Conservation (phyloP, 139 green algal species). For the Coccomyxa sp. region DNA sequence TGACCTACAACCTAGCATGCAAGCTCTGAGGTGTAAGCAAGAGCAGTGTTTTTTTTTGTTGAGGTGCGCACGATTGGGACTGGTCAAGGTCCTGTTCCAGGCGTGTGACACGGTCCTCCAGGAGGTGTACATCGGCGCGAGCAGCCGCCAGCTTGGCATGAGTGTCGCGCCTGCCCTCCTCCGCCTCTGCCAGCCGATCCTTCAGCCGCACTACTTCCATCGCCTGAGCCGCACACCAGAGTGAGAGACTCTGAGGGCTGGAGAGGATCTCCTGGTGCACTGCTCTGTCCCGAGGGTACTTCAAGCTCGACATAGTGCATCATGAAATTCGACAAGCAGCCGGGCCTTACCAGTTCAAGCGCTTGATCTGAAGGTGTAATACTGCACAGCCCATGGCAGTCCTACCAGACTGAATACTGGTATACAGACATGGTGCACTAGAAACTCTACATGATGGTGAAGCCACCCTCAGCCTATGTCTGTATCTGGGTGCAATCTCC, state of each 20-base stretch:
- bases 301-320: too few species aligned
- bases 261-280: too few species aligned
- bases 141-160: constrained; percentile 6
- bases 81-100: constrained; percentile 16
- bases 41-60: not conserved
- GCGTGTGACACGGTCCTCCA: not conserved
- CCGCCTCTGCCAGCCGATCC: constrained; percentile 31
- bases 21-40: not conserved
- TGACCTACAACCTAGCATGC: not conserved
- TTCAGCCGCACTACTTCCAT: constrained; percentile 28
- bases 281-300: too few species aligned
- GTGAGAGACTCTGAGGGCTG: not conserved
- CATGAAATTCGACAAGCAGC: constrained; percentile 1
- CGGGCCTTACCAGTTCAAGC: not conserved
- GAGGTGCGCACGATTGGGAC: not conserved
- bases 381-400: not conserved
- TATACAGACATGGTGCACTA: not conserved
- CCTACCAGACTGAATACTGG: not conserved
- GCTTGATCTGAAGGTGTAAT: not conserved
- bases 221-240: not conserved
- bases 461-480: too few species aligned
- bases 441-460: not conserved
- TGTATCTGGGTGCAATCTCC: too few species aligned
- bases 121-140: not conserved
- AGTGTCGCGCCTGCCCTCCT: constrained; percentile 8